phyloP scores from a whole-genome alignment of 805 yeast genomes.

The Saccharomyces eubayanus region DNA sequence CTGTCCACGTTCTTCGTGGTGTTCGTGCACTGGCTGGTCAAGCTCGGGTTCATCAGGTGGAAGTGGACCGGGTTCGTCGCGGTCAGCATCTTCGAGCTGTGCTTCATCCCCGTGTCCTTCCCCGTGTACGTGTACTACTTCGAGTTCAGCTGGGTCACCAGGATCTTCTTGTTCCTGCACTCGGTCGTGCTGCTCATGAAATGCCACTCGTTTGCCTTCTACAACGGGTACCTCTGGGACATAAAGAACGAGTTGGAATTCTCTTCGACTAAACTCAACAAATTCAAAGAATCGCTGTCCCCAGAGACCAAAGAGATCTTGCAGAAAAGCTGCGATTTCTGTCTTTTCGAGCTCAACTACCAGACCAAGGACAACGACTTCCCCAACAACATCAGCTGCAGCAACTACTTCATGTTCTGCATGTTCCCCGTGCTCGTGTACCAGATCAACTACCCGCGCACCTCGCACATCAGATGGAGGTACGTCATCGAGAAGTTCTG shows the following conservation, averaged over 20 bases:
- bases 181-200: conserved; percentile 86
- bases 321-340: conserved; percentile 51
- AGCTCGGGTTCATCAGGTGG: conserved; percentile 48
- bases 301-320: conserved; percentile 30
- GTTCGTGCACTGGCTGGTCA: conserved; percentile 48
- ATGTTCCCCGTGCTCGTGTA: conserved; percentile 88
- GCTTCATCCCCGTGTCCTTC: conserved; percentile 43
- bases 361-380: conserved; percentile 44
- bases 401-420: conserved; percentile 65
- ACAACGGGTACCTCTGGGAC: conserved; percentile 81
- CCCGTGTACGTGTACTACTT: conserved; percentile 48
- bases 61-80: conserved; percentile 48
- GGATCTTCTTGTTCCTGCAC: conserved; percentile 76
- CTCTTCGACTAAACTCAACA: conserved; percentile 39
- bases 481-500: conserved; percentile 60
- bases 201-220: conserved; percentile 87
- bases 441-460: conserved; percentile 76
- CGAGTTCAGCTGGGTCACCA: conserved; percentile 79
- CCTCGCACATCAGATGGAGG: conserved; percentile 54
- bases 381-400: conserved; percentile 61
- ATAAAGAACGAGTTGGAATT: conserved; percentile 46
- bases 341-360: conserved; percentile 58
- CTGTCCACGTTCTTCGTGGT: conserved; percentile 53
- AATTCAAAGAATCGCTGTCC: conserved; percentile 27
- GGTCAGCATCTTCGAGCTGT: conserved; percentile 48